These are phyloP conservation scores for Aspergillaceae sp. DNA, from an alignment of 2,329 filamentous ascomycete species.

Conservation along the genomic window DNA sequence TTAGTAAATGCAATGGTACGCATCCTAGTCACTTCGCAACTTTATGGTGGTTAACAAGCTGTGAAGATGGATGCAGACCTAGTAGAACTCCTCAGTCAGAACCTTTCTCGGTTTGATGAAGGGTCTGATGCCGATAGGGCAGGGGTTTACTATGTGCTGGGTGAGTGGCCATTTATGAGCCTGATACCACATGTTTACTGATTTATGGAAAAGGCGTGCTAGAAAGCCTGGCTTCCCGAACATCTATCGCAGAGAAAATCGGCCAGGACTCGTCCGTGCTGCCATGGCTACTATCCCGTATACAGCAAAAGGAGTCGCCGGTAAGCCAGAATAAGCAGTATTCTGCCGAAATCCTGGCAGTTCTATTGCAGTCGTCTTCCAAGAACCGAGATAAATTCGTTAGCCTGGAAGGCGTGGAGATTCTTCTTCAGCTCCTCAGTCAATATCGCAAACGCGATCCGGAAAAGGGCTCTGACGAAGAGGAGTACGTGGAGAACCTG, in stretches of 20 bases:
- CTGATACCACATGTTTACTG: background rate
- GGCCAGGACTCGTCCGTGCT: constrained; percentile 61
- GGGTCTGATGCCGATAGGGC: constrained; percentile 61
- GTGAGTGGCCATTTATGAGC: constrained; percentile 18
- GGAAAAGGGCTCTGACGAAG: constrained; percentile 74
- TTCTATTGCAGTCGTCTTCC: constrained; percentile 68
- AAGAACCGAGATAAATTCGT: constrained; percentile 57
- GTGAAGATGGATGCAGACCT: constrained; percentile 34
- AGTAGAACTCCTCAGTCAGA: constrained; percentile 38
- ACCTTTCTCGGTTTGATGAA: constrained; percentile 72
- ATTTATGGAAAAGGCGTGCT: constrained; percentile 48
- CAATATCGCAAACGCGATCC: constrained; percentile 81
- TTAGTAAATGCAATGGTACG: constrained; percentile 56
- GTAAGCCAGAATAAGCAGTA: constrained; percentile 93
- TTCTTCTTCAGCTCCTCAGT: constrained; percentile 72
- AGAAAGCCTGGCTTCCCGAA: constrained; percentile 73
- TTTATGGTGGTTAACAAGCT: constrained; percentile 9
- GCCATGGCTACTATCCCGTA: constrained; percentile 67
- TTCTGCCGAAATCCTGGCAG: constrained; percentile 80
- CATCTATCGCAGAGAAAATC: constrained; percentile 60
- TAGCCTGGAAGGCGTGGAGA: constrained; percentile 63
- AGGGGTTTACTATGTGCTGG: constrained; percentile 78
- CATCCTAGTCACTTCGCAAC: background rate
- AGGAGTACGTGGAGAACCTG: constrained; percentile 89
- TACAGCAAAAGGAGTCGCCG: constrained; percentile 57